A percentile compares a stretch with the other conserved stretches of the same genome.
Conservation (phyloP, 129 eudicot genomes). For the sunflower (Helianthus annuus) region HanXRQr2.0-SUNRISE NC_035447.2:104877093-104877592, state of each 20-base stretch:
- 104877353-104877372: constrained; percentile 98
- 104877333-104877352: constrained; percentile 87
- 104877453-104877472: no score
- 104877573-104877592: no score
- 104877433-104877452: no score
- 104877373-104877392: neutral
- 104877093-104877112: neutral
- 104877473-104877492: neutral
- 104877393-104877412: no score
- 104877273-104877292: constrained; percentile 94
- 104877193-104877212: neutral
- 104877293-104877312: constrained; percentile 69
- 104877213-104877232: neutral
- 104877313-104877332: constrained; percentile 65
- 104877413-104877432: no score
- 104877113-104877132: neutral
- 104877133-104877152: neutral
- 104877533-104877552: no score
- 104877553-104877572: no score
- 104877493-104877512: neutral
- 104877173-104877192: constrained; percentile 63
- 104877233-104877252: neutral
- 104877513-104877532: neutral
- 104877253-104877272: constrained; percentile 93
- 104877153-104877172: constrained; percentile 56